Evolutionary conservation across 495 filamentous ascomycete species (phyloP), one percentile per base, ranked within the genome.

Genomic region (Annulohypoxylon moriforme): DNA sequence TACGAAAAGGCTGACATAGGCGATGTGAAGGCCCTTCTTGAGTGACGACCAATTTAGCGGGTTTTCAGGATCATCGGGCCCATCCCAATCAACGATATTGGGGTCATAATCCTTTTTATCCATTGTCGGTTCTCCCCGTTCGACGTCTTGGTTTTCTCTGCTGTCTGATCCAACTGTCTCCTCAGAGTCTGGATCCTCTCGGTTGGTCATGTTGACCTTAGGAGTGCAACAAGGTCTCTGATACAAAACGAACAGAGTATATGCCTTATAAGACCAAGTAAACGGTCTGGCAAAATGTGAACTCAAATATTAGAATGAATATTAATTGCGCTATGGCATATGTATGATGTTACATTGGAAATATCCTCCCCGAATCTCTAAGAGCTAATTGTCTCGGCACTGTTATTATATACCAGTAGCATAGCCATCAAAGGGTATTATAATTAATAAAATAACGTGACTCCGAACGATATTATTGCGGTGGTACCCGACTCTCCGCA

Each of bases 1-100:
- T 85, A 90, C 80, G 91, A 71, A 75, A 4, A 73, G 49, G 46
- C 59, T 64, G 24, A 69, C 65, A 9, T 69, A 68, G 0, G 36
- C 49, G 1, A 69, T 31, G 11, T 68, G 92, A 55, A 81, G 82
- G 38, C 64, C 25, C 46, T 64, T 70, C 60, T 60, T 70, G 27
- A 40, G 60, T 1, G 49, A 56, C 0, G 81, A 63, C 75, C 83
- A 87, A 71, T 90, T 89, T 57, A 82, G 78, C 3, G 87, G 87
- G 64, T 89, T 86, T 31, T 82, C 80, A 6, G 85, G 85, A 57
- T 89, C 87, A 33, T 87, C 77, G 20, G 76, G 77, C 6, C 83
- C 83, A 52, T 79, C 73, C 78, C 79, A 82, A 1, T 70, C 69
- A 8, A 81, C 24, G n/a, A 70, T 60, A 20, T 64, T 60, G 11